A percentile compares a stretch with the other conserved stretches of the same genome.
These are phyloP conservation scores for Glycine soja DNA, from an alignment of 306 rosid species.

Conservation along the genomic window DNA sequence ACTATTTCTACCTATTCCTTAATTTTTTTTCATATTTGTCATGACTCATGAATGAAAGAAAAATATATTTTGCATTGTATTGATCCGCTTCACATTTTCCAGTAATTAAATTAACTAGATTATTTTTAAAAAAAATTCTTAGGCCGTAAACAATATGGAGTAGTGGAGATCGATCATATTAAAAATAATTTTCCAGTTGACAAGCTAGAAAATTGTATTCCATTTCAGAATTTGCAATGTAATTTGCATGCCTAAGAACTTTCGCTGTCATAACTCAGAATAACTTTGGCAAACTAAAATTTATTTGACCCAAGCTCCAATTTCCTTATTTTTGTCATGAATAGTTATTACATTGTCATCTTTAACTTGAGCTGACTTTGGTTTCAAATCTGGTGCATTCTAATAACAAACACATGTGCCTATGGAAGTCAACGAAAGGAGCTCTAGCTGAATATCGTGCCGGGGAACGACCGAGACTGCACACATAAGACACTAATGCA, in stretches of 20 bases:
- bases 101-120: background rate
- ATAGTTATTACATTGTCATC: background rate
- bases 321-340: background rate
- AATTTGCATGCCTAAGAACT: background rate
- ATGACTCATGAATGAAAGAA: no score
- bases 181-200: background rate
- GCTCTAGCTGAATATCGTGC: background rate
- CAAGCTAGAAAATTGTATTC: background rate
- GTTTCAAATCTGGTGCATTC: background rate
- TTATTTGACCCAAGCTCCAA: background rate
- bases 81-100: no score
- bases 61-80: no score
- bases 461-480: background rate
- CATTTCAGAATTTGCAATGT: background rate
- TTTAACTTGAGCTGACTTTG: background rate
- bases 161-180: background rate
- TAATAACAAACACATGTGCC: background rate
- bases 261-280: background rate
- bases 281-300: background rate
- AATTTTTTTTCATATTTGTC: no score
- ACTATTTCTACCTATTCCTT: background rate
- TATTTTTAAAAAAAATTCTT: background rate
- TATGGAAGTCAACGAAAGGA: conserved; percentile 2
- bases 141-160: background rate
- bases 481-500: background rate